These are phyloP conservation scores for Trichosporon sp. DNA, from an alignment of 1,284 basidiomycete species.

Conservation along the genomic window DNA sequence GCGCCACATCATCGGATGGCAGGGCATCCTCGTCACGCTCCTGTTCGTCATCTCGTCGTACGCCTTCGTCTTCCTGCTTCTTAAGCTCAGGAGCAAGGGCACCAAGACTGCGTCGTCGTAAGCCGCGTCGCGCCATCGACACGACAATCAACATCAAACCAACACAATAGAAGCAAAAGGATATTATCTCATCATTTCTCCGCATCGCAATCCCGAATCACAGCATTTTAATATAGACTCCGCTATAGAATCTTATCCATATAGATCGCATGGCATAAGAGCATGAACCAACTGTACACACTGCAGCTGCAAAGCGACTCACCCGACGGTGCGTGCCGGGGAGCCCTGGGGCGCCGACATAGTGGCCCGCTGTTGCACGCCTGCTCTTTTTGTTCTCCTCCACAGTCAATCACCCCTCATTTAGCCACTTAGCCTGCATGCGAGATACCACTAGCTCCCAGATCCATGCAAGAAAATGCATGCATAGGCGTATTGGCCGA, in stretches of 20 bases:
- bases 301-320: not conserved
- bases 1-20: slow-evolving; percentile 32
- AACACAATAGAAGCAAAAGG: not conserved
- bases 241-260: not conserved
- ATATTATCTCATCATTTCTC: not conserved
- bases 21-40: slow-evolving; percentile 38
- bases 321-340: too few relatives aligned
- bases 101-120: slow-evolving; percentile 26
- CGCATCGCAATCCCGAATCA: not conserved
- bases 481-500: too few relatives aligned
- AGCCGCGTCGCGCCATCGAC: not conserved
- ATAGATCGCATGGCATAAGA: slow-evolving; percentile 1
- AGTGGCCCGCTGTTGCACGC: too few relatives aligned
- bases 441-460: too few relatives aligned
- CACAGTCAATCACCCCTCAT: too few relatives aligned
- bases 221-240: not conserved
- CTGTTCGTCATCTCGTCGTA: slow-evolving; percentile 32
- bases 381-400: too few relatives aligned
- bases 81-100: slow-evolving; percentile 36
- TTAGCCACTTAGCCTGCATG: too few relatives aligned
- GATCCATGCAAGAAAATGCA: too few relatives aligned
- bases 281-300: not conserved
- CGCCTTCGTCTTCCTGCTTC: slow-evolving; percentile 31
- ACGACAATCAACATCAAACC: not conserved
- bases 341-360: too few relatives aligned